A percentile compares a stretch with the other conserved stretches of the same genome.
These are phyloP conservation scores for Russula sp. DNA, from an alignment of 768 basidiomycete genomes.

Conservation along the genomic window DNA sequence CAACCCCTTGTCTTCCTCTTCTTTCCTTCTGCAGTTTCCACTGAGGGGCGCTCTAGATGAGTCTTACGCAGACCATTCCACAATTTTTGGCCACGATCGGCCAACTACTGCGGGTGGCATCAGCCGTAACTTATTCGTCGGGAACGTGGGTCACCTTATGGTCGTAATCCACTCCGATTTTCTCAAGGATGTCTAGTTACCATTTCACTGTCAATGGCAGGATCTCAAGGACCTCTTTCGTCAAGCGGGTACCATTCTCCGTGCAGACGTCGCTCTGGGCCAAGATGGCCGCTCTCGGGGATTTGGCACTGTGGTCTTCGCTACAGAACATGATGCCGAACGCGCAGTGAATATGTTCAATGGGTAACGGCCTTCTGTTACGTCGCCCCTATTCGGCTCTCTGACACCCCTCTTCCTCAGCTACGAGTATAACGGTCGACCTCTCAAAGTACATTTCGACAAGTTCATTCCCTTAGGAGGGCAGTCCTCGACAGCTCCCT, in stretches of 20 bases:
- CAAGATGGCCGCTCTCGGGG: slow-evolving; percentile 86
- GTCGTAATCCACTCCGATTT: slow-evolving; percentile 19
- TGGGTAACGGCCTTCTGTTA: slow-evolving; percentile 51
- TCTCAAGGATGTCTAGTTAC: slow-evolving; percentile 47
- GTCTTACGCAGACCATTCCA: slow-evolving; percentile 22
- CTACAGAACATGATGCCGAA: slow-evolving; percentile 77
- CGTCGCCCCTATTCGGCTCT: background rate
- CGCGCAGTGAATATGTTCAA: slow-evolving; percentile 84
- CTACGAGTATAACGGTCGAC: slow-evolving; percentile 82
- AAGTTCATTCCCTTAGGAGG: slow-evolving; percentile 50
- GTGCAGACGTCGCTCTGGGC: slow-evolving; percentile 87
- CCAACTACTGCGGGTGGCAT: slow-evolving; percentile 26
- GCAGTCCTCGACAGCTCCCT: slow-evolving; percentile 20
- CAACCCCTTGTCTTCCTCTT: slow-evolving; percentile 23
- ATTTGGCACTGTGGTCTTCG: slow-evolving; percentile 88
- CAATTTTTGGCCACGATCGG: slow-evolving; percentile 29
- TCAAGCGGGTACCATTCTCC: slow-evolving; percentile 80
- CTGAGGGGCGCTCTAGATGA: slow-evolving; percentile 17
- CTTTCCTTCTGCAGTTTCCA: slow-evolving; percentile 17
- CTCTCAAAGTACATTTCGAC: slow-evolving; percentile 88
- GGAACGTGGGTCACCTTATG: slow-evolving; percentile 59
- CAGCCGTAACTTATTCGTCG: slow-evolving; percentile 72
- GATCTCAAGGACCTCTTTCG: slow-evolving; percentile 96
- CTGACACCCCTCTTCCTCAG: slow-evolving; percentile 35
- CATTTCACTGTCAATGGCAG: slow-evolving; percentile 96